Conservation (phyloP, 2,329 filamentous ascomycete genomes). For the Aaosphaeria arxii region DNA sequence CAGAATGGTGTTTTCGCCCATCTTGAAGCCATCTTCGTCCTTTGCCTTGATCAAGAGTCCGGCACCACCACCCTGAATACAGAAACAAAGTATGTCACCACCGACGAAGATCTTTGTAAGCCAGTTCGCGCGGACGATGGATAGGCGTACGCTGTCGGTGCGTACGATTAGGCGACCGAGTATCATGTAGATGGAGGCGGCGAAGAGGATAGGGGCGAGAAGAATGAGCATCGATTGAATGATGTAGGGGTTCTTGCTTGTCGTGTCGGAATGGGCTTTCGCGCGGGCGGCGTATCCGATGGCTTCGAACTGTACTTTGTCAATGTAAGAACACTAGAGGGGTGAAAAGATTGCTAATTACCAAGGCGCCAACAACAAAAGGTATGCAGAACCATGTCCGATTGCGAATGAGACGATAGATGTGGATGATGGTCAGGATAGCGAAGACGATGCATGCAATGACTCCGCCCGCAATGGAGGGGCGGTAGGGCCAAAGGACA, state of each 20-base stretch:
- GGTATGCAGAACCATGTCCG: conserved; percentile 50
- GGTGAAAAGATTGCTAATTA: conserved; percentile 32
- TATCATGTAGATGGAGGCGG: conserved; percentile 44
- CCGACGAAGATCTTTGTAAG: conserved; percentile 53
- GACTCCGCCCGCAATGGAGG: conserved; percentile 2
- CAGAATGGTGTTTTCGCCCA: conserved; percentile 50
- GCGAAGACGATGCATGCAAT: conserved; percentile 46
- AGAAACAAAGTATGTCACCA: conserved; percentile 51
- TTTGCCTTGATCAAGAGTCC: conserved; percentile 29
- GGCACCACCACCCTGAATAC: conserved; percentile 46
- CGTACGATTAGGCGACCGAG: conserved; percentile 34
- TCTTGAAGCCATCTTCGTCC: conserved; percentile 9
- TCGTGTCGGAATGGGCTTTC: conserved; percentile 23
- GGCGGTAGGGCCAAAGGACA: conserved; percentile 1
- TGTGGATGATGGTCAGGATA: conserved; percentile 46
- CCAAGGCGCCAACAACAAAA: conserved; percentile 45
- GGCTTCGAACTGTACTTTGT: conserved; percentile 26
- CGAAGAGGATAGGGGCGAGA: conserved; percentile 41
- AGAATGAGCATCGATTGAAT: conserved; percentile 37
- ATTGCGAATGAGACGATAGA: conserved; percentile 39
- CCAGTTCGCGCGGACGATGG: conserved; percentile 39
- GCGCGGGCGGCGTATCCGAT: conserved; percentile 34
- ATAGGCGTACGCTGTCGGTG: conserved; percentile 35
- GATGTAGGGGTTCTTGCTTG: conserved; percentile 32
- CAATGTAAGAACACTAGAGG: too few relatives aligned